Evolutionary conservation across 352 stramenopile species (phyloP).

Genomic region (Hyphochytrium catenoides): DNA sequence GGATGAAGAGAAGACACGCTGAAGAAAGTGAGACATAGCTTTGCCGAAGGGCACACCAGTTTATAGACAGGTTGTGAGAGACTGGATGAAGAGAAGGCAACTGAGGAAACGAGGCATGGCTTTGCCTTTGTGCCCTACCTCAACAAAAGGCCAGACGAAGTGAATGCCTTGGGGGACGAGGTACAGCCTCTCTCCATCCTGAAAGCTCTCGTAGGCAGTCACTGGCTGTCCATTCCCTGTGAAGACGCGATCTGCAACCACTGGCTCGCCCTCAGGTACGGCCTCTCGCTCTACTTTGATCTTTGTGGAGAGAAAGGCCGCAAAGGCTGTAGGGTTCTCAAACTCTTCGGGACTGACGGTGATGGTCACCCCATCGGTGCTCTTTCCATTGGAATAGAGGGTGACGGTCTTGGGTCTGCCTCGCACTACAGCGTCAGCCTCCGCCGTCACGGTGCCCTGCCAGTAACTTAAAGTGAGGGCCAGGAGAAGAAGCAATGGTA

Average conservation of each 20-base stretch:
- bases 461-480: too few species aligned
- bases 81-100: too few species aligned
- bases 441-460: too few species aligned
- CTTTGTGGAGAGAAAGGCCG: conserved; percentile 51
- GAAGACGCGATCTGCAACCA: conserved; percentile 36
- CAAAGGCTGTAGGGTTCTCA: conserved; percentile 22
- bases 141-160: conserved; percentile 52
- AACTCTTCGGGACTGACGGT: conserved; percentile 28
- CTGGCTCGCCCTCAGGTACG: conserved; percentile 9
- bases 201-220: conserved; percentile 23
- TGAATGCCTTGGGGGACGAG: conserved; percentile 33
- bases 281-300: conserved; percentile 28
- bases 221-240: conserved; percentile 29
- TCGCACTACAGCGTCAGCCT: too few species aligned
- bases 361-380: conserved; percentile 37
- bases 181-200: conserved; percentile 27
- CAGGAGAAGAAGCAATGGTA: too few species aligned
- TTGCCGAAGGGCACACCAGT: too few species aligned
- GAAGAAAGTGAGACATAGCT: too few species aligned
- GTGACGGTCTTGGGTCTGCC: conserved; percentile 47
- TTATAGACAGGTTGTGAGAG: too few species aligned
- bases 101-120: too few species aligned
- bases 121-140: too few species aligned
- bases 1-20: too few species aligned
- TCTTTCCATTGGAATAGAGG: conserved; percentile 49